Evolutionary conservation across 2,329 filamentous ascomycete genomes (phyloP), one percentile per base, ranked within the genome.

Genomic region (Aspergillus ochraceoroseus): DNA sequence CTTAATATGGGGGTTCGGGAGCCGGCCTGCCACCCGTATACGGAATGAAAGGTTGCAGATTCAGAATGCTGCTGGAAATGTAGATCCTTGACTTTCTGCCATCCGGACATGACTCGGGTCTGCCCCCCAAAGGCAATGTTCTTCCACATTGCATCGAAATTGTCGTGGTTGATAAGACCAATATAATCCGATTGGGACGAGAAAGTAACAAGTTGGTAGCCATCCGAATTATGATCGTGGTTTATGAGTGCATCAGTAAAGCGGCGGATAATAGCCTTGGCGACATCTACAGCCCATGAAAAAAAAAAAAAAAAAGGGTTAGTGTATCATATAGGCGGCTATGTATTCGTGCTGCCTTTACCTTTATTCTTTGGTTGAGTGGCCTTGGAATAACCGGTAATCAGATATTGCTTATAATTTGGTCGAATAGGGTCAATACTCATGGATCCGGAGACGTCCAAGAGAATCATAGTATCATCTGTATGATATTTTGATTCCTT

Each of bases 401-500:
- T 15, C 9, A 40, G 14, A 15, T 33, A 40, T 9, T 40, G 8
- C 11, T 28, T 20, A 7, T 40, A 40, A 4, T 22, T 12, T 4
- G 38, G 38, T 20, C 38, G 29, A 4, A 40, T 9, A 4, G 38
- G 38, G 14, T 33, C 20, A 4, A 19, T 27, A 13, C 28, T 30
- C 38, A 40, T 40, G 4, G 38, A 40, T 4, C 38, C 38, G 3
- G 38, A 40, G 12, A 40, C 38, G 5, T 40, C 38, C 29, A 40
- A 11, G 4, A 40, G 15, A 5, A 40, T 40, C 38, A 40, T 40
- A 1, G 38, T 40, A 8, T 40, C 32, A 14, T 40, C 38, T 2
- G 30, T 28, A 1, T 20, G n/a, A 4, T 9, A 6, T 13, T 40
- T 22, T 2, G 38, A 30, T 1, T 9, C n/a, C 8, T 33, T 30